Base-by-base conservation (phyloP, 805 yeast genomes). In the Saccharomycopsis schoenii region DNA sequence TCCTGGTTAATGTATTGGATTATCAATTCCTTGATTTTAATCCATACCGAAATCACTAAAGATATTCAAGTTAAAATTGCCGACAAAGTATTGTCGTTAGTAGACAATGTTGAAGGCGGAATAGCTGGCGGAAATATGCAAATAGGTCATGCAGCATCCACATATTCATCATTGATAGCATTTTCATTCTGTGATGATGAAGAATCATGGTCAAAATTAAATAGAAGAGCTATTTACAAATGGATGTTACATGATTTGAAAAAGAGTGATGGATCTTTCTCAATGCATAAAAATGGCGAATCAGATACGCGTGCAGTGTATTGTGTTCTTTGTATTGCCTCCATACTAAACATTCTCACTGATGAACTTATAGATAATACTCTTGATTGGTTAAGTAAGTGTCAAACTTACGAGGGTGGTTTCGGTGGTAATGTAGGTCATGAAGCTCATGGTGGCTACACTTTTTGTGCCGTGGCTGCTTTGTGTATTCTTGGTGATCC, bases 371-470 rank as follows among this genome's bases (percentile, higher is more conserved):
- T 73, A 0, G 74, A 73, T 15, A 82, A 81, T 4, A 78, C 83
- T 0, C 74, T 76, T 1, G 80, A 79, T 14, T 93, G 91, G 85
- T 66, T 94, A 14, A 67, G 73, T 0, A 65, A 70, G 12, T 90
- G 97, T 67, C 99, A 94, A 72, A 88, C 94, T 0, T 92, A 81
- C 70, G 99, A 94, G 73, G 99, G 99, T 25, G 99, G 99, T 0
- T 88, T 93, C 73, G 90, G 92, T 1, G 97, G 96, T 1, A 77
- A 78, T 24, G 93, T 96, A 0, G 78, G 80, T 4, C 86, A 83
- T 62, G 99, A 94, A 72, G 97, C 98, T 0, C 99, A 94, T 70
- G 99, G 97, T 1, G 99, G 99, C 0, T 94, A 94, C 70, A 83
- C 98, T 0, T 94, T 83, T 71, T 94, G 99, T 75, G 96, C 93